Base-by-base conservation (phyloP, 306 rosid genomes). In the Cicer cuneatum region DNA sequence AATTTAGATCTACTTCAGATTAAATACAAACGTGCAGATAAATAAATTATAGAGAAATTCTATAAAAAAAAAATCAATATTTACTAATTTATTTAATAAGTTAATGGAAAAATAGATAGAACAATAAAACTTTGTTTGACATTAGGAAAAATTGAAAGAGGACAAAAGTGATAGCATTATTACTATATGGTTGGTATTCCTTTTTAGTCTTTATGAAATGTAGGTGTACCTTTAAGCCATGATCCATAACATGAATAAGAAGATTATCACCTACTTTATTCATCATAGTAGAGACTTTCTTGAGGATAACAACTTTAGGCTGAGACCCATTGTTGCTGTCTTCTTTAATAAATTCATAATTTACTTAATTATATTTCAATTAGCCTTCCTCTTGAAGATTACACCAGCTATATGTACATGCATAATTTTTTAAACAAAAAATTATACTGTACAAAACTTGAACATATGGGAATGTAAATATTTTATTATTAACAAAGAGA, bases 341-440 rank as follows among this genome's bases (percentile, higher is more conserved):
- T 81, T 83, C 69, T 83, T 64, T 78, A 80, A 83, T 77, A 71
- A 77, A 82, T 45, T 80, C 80, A 73, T 77, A 75, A 83, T 83
- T 52, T 47, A 59, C 66, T 61, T 33, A 38, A 68, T 52, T 64
- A 67, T 80, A 81, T 66, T 62, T 77, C 48, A 63, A 71, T 45
- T 76, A 58, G 57, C 64, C 74, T 73, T 71, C 86, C 83, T 75
- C 7, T 5, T 51, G 7, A 71, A 24, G 66, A 63, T 71, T 42
- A 37, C 53, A 57, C 74, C 69, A 73, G 47, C 73, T 52, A 72
- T 42, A 71, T 41, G 46, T 75, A 66, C 18, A 45, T 78, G 57
- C 19, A 33, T 59, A 63, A 16, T 12, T 6, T 43, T 56, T 42
- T 52, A 41, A 52, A 15, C 69, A 13, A 3, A 37, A 65, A 43